phyloP scores from a whole-genome alignment of 129 eudicot species.

The Chrysanthemum makinoi region DNA sequence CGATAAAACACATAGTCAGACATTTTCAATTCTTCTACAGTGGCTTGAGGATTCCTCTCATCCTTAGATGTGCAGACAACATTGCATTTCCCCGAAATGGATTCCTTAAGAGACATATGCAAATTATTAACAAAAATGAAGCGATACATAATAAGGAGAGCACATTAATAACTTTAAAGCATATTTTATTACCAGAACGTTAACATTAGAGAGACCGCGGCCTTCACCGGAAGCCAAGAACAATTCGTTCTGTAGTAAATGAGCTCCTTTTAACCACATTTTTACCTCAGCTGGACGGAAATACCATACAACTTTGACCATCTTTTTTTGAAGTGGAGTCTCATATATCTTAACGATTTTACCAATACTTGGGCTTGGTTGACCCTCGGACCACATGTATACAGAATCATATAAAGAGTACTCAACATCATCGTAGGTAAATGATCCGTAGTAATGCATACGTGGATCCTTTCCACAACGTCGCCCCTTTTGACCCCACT shows the following conservation, averaged over 20 bases:
- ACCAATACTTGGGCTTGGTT: conserved; percentile 45
- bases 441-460: conserved; percentile 42
- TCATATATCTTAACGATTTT: conserved; percentile 62
- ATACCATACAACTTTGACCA: conserved; percentile 63
- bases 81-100: conserved; percentile 65
- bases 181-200: conserved; percentile 43
- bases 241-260: conserved; percentile 39
- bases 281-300: conserved; percentile 48
- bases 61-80: conserved; percentile 64
- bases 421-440: conserved; percentile 46
- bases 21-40: conserved; percentile 38
- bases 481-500: conserved; percentile 50
- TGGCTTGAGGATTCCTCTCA: conserved; percentile 45
- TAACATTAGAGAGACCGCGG: conserved; percentile 39
- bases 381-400: conserved; percentile 36
- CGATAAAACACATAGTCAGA: conserved; percentile 53
- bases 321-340: conserved; percentile 34
- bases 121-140: conserved; percentile 5
- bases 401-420: conserved; percentile 62
- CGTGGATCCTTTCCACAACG: conserved; percentile 14
- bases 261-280: conserved; percentile 35
- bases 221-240: conserved; percentile 74
- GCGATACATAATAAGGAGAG: neutral
- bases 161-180: neutral
- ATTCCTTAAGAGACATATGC: conserved; percentile 43